Evolutionary conservation across 2,329 filamentous ascomycete genomes (phyloP).

Genomic region (Exophiala spinifera): DNA sequence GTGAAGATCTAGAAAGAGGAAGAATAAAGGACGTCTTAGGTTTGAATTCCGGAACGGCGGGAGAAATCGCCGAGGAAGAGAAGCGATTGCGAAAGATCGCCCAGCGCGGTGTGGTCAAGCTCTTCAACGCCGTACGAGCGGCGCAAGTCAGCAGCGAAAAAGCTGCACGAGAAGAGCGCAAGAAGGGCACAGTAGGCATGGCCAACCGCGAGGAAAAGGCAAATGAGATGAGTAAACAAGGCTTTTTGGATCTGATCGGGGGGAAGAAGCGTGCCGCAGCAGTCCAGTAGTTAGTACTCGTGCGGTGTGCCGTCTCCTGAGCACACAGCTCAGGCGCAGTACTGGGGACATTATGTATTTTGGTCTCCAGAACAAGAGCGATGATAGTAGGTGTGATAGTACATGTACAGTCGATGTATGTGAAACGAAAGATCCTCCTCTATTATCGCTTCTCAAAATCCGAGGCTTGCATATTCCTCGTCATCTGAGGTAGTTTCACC

Average conservation of each 20-base stretch:
- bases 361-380: neutral
- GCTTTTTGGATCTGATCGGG: constrained; percentile 86
- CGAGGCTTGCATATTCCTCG: constrained; percentile 89
- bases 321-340: neutral
- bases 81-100: constrained; percentile 79
- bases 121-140: constrained; percentile 92
- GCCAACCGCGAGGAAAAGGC: constrained; percentile 79
- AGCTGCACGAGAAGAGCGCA: constrained; percentile 61
- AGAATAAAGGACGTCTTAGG: constrained; percentile 82
- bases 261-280: constrained; percentile 43
- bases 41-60: constrained; percentile 53
- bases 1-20: constrained; percentile 76
- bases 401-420: constrained; percentile 8
- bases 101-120: constrained; percentile 87
- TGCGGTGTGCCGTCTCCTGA: no score
- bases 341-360: neutral
- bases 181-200: constrained; percentile 73
- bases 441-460: constrained; percentile 61
- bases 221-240: constrained; percentile 95
- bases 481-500: constrained; percentile 87
- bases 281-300: neutral
- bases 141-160: constrained; percentile 89
- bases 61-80: constrained; percentile 65
- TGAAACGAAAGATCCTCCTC: neutral
- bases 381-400: constrained; percentile 10